phyloP scores from a whole-genome alignment of 2,329 filamentous ascomycete genomes.

The Pestalotiopsis sp. region DNA sequence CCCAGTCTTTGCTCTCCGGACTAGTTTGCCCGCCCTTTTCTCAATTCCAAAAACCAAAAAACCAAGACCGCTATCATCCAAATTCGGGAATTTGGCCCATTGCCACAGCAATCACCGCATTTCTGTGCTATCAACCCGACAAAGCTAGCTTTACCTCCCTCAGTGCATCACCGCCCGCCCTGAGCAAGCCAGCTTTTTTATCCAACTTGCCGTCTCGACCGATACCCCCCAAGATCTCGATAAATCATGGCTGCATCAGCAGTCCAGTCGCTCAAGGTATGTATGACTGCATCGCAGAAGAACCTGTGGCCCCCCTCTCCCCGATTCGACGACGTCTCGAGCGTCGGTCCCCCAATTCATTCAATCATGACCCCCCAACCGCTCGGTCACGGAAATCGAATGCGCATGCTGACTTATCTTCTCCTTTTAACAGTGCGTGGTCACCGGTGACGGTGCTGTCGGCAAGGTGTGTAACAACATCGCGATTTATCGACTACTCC shows the following conservation, averaged over 20 bases:
- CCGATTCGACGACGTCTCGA: slow-evolving; percentile 4
- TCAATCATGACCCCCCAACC: not conserved
- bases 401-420: slow-evolving; percentile 31
- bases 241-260: slow-evolving; percentile 77
- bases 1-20: not conserved
- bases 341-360: slow-evolving; percentile 14
- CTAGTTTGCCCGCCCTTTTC: not conserved
- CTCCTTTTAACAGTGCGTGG: slow-evolving; percentile 73
- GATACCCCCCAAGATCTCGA: slow-evolving; percentile 16
- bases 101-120: slow-evolving; percentile 11
- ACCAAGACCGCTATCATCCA: slow-evolving; percentile 1
- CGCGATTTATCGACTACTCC: not conserved
- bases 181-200: slow-evolving; percentile 2
- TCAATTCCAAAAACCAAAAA: not conserved
- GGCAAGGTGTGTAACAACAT: slow-evolving; percentile 74
- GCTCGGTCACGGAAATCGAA: slow-evolving; percentile 9
- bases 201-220: slow-evolving; percentile 17
- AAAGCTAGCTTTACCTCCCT: not conserved
- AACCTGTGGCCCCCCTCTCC: not conserved
- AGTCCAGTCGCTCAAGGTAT: slow-evolving; percentile 90
- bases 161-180: not conserved
- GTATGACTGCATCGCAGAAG: slow-evolving; percentile 26
- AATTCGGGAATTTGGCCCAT: slow-evolving; percentile 9
- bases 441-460: slow-evolving; percentile 98
- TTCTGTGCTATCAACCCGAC: slow-evolving; percentile 6